Conservation (phyloP, 768 basidiomycete species). For the Xerocomellus intermedius region DNA sequence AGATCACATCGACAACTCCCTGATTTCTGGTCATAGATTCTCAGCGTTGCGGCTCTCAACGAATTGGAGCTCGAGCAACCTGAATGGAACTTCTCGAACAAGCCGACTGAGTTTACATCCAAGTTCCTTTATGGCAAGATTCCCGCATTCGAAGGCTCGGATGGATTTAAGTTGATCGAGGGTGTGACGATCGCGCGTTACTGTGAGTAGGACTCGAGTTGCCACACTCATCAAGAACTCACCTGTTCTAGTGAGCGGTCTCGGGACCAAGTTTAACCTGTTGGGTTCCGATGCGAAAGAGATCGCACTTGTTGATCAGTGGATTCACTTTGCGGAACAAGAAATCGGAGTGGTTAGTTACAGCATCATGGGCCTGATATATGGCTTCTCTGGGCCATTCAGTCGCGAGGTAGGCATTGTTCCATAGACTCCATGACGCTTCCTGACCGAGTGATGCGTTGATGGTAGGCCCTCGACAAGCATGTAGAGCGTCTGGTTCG, state of each 20-base stretch:
- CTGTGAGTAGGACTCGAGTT: slow-evolving; percentile 4
- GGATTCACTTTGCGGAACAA: slow-evolving; percentile 19
- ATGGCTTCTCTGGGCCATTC: background rate
- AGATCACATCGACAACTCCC: background rate
- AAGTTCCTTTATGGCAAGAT: slow-evolving; percentile 22
- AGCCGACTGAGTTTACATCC: slow-evolving; percentile 8
- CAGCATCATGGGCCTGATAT: background rate
- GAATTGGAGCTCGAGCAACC: slow-evolving; percentile 10
- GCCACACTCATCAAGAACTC: background rate
- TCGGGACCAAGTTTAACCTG: slow-evolving; percentile 12
- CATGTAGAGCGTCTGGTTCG: slow-evolving; percentile 1
- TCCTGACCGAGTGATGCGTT: no score
- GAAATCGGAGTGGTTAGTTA: slow-evolving; percentile 1
- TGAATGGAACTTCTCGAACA: slow-evolving; percentile 6
- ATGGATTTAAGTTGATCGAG: slow-evolving; percentile 20
- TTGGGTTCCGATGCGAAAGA: slow-evolving; percentile 15
- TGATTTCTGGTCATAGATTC: slow-evolving; percentile 6
- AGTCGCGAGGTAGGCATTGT: slow-evolving; percentile 7
- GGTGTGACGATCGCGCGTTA: slow-evolving; percentile 19
- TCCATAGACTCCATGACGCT: no score
- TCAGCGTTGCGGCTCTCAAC: slow-evolving; percentile 17
- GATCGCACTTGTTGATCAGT: slow-evolving; percentile 16
- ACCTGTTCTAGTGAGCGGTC: slow-evolving; percentile 7
- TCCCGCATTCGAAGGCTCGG: slow-evolving; percentile 16
- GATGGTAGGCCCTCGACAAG: background rate